These are phyloP conservation scores for Telopea speciosissima DNA, from an alignment of 177 flowering plant genomes.

Conservation along the genomic window DNA sequence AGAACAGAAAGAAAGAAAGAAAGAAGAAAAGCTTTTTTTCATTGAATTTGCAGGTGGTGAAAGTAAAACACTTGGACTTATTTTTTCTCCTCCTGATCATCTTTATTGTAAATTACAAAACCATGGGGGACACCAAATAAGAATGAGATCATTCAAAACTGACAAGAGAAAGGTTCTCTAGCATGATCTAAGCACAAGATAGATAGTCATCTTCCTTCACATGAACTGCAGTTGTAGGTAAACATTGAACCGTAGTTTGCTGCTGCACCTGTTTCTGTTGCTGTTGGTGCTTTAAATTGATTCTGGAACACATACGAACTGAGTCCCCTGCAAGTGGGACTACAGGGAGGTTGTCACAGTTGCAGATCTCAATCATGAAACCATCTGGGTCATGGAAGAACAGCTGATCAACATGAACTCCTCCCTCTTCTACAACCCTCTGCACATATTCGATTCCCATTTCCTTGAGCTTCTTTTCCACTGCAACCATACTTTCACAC, in stretches of 20 bases:
- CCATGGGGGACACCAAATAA: no score
- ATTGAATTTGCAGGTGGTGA: no score
- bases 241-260: not conserved
- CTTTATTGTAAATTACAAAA: no score
- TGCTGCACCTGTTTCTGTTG: slow-evolving; percentile 11
- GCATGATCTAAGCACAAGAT: slow-evolving; percentile 1
- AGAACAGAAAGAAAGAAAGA: no score
- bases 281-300: slow-evolving; percentile 32
- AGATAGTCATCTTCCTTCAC: slow-evolving; percentile 6
- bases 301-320: slow-evolving; percentile 44
- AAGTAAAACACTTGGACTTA: no score
- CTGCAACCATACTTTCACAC: slow-evolving; percentile 94
- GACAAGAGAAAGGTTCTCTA: no score
- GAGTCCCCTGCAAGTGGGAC: slow-evolving; percentile 58
- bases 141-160: no score
- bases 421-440: slow-evolving; percentile 77
- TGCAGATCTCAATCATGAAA: slow-evolving; percentile 92
- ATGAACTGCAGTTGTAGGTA: not conserved
- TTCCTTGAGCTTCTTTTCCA: slow-evolving; percentile 76
- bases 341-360: slow-evolving; percentile 85
- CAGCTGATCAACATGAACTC: slow-evolving; percentile 76
- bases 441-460: slow-evolving; percentile 52
- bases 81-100: no score
- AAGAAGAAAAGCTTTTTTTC: no score
- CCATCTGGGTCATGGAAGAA: slow-evolving; percentile 99